phyloP scores from a whole-genome alignment of 768 basidiomycete species.

The Kondoa malvinella region DNA sequence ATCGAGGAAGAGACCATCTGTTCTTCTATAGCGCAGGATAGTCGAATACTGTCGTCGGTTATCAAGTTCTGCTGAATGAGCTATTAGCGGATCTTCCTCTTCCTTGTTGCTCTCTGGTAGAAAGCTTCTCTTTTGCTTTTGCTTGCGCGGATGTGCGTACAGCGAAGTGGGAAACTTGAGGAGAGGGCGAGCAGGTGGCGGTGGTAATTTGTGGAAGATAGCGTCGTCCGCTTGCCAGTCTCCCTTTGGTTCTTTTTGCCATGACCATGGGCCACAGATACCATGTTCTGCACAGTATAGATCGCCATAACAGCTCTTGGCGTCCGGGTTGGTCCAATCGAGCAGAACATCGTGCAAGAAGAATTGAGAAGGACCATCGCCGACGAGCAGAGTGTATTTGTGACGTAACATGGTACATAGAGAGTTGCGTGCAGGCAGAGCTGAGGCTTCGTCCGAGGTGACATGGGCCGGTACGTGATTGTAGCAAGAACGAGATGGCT shows the following conservation, averaged over 20 bases:
- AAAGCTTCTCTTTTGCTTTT: background rate
- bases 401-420: constrained; percentile 25
- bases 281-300: constrained; percentile 28
- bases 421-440: constrained; percentile 5
- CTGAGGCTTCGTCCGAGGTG: background rate
- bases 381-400: constrained; percentile 25
- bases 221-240: constrained; percentile 9
- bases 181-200: constrained; percentile 10
- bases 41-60: constrained; percentile 17
- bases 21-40: constrained; percentile 25
- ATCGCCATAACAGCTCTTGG: constrained; percentile 27
- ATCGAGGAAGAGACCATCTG: constrained; percentile 22
- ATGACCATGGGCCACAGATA: constrained; percentile 20
- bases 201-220: constrained; percentile 16
- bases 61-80: background rate
- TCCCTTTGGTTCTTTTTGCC: background rate
- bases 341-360: constrained; percentile 26
- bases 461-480: background rate
- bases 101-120: background rate
- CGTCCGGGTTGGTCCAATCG: constrained; percentile 20
- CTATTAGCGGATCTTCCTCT: background rate
- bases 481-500: constrained; percentile 11
- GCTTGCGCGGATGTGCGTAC: no score
- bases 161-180: no score
- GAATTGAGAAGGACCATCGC: constrained; percentile 25